Percentiles rank a stretch among this genome's conserved stretches.
These are phyloP conservation scores for Cyberlindnera subsufficiens DNA, from an alignment of 805 yeast species.

Conservation along the genomic window DNA sequence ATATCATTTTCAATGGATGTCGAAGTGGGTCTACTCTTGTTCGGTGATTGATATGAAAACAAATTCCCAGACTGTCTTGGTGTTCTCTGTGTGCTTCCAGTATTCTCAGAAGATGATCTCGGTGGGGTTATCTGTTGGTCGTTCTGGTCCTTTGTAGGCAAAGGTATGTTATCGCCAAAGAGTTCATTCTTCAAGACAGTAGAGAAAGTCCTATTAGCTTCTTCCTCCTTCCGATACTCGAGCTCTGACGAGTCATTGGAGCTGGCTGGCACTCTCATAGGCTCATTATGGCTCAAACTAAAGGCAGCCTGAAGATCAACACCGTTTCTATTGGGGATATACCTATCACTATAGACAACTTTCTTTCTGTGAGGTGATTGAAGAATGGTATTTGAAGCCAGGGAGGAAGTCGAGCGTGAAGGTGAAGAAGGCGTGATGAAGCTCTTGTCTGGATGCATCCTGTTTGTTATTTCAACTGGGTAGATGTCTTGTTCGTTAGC, in stretches of 20 bases:
- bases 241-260: slow-evolving; percentile 39
- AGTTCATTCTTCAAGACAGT: slow-evolving; percentile 83
- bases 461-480: no score
- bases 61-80: slow-evolving; percentile 46
- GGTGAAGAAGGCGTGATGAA: slow-evolving; percentile 24
- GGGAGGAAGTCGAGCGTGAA: slow-evolving; percentile 26
- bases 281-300: slow-evolving; percentile 15
- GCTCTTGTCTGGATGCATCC: slow-evolving; percentile 8
- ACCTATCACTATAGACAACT: slow-evolving; percentile 71
- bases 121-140: slow-evolving; percentile 28
- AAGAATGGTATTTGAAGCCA: slow-evolving; percentile 4
- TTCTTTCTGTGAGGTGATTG: slow-evolving; percentile 32
- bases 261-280: slow-evolving; percentile 23
- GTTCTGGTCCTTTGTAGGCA: slow-evolving; percentile 15
- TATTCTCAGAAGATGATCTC: slow-evolving; percentile 22
- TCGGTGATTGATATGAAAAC: slow-evolving; percentile 71
- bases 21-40: slow-evolving; percentile 50
- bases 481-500: no score
- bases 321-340: slow-evolving; percentile 83
- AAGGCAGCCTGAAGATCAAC: slow-evolving; percentile 80
- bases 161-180: slow-evolving; percentile 81
- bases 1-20: slow-evolving; percentile 66
- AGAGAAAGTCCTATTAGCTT: slow-evolving; percentile 83
- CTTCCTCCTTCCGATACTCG: slow-evolving; percentile 65
- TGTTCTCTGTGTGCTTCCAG: slow-evolving; percentile 25